Base-by-base conservation (phyloP, 805 yeast genomes). In the Kodamaea hsintzibuensis region DNA sequence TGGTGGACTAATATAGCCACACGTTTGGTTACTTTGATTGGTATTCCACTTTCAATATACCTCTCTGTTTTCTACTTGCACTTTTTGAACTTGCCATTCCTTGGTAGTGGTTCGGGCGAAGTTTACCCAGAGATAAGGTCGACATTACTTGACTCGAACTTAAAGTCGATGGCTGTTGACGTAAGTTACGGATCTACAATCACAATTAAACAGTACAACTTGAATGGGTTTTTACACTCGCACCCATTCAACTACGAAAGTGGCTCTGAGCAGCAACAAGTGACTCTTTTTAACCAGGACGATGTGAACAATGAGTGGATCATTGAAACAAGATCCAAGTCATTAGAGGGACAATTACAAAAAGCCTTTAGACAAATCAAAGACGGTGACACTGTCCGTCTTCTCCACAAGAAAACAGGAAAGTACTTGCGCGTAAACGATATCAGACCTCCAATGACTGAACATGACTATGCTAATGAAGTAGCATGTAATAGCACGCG, bases 381-480 rank as follows among this genome's bases (percentile, higher is more conserved):
- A 51, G 82, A 84, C 58, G 86, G 86, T 16, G 84, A 80, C 53
- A 65, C 75, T 12, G 72, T 93, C 17, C 78, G 87, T 55, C 67
- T 95, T n/a, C 83, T 82, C 73, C 98, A 95, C 67, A 77, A 78
- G 54, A 56, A 62, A 1, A 88, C 98, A 0, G 82, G 85, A 13
- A 83, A 83, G 57, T 82, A 88, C 46, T 70, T 95, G 50, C 85
- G 85, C 58, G 88, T 91, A 18, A 84, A 79, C 58, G 88, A 89
- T 56, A 62, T 81, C 49, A 83, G 92, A 56, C 97, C 98, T 2
- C 97, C 97, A 8, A 82, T 91, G 25, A 82, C 93, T 8, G 96
- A 90, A 65, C 95, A 90, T 63, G 98, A 95, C 53, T 92, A 93
- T 69, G 86, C 91, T 64, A 82, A 80, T 58, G 96, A 91, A 69